Evolutionary conservation across 2,329 filamentous ascomycete species (phyloP), one percentile per base, ranked within the genome.

Genomic region (Xylariaceae sp.): DNA sequence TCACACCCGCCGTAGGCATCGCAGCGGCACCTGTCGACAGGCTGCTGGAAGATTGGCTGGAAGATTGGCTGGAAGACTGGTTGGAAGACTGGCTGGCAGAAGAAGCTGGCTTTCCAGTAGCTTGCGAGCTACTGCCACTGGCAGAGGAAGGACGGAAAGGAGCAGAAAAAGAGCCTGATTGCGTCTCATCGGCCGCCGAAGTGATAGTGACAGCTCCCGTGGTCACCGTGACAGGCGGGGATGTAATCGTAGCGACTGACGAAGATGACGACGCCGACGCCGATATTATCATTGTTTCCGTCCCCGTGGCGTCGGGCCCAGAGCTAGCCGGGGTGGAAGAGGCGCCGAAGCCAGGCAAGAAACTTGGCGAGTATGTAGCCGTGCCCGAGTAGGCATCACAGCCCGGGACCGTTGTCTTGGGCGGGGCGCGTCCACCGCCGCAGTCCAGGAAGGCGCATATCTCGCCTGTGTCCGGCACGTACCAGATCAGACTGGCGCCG

Each of bases 371-470:
- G 69, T 83, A 81, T 10, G 77, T 79, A 13, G 72, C 79, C 21
- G 81, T 83, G 58, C 83, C 84, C 2, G 66, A 63, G 73, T 87
- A 86, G 3, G 50, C 64, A 2, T 70, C 64, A 64, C 86, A 89
- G 2, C 85, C 85, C 1, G 85, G 85, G 18, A 84, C 80, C 21
- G 77, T 80, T 13, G 80, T 83, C 75, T 84, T 87, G 55, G 83
- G 81, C 3, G 85, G 83, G 7, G 84, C 86, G 39, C 81, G 77
- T 50, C 85, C 86, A 59, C 86, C 86, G 53, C 86, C 85, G 70
- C 86, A 88, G 78, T 88, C 85, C 61, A 85, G 77, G 57, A 82
- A 66, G 9, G 75, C 75, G 77, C 86, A 88, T 66, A 88, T 75
- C 73, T 88, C 84, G 66, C 84, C 83, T 15, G 80, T 83, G 60